Percentiles rank a stretch among this genome's conserved stretches.
phyloP scores from a whole-genome alignment of 805 yeast genomes.

The Suhomyces sp. region DNA sequence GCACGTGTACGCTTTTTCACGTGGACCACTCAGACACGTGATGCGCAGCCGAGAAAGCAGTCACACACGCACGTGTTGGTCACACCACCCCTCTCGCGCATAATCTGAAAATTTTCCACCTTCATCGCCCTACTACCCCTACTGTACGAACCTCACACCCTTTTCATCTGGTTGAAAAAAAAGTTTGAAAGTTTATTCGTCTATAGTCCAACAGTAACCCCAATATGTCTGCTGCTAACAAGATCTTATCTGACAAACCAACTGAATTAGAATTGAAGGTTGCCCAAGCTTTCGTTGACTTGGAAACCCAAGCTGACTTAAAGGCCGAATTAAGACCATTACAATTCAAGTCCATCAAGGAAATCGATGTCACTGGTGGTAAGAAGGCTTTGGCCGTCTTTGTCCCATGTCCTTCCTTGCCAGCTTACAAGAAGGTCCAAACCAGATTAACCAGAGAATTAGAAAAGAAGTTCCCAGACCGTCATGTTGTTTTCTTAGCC shows the following conservation, averaged over 20 bases:
- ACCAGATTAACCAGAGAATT: slow-evolving; percentile 96
- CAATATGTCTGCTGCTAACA: slow-evolving; percentile 94
- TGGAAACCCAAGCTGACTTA: slow-evolving; percentile 94
- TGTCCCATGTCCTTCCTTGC: slow-evolving; percentile 94
- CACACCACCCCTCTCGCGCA: neutral
- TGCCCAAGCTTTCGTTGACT: slow-evolving; percentile 96
- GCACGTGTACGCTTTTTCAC: no score
- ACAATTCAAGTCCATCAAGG: slow-evolving; percentile 98
- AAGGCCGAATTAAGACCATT: slow-evolving; percentile 97
- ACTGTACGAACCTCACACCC: neutral
- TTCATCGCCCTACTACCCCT: neutral
- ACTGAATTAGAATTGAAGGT: slow-evolving; percentile 98
- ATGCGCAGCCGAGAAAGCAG: no score
- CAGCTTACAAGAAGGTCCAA: slow-evolving; percentile 96
- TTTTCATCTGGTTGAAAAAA: slow-evolving; percentile 2
- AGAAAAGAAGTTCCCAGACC: slow-evolving; percentile 99
- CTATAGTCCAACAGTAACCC: neutral
- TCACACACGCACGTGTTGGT: slow-evolving; percentile 9
- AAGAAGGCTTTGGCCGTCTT: slow-evolving; percentile 97
- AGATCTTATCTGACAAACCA: slow-evolving; percentile 93
- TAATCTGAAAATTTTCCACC: neutral
- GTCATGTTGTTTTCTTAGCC: slow-evolving; percentile 98
- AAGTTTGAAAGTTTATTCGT: neutral
- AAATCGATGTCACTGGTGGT: slow-evolving; percentile 97
- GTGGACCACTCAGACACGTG: no score